Evolutionary conservation across 2,329 filamentous ascomycete genomes (phyloP).

Genomic region (Aureobasidium melanogenum): DNA sequence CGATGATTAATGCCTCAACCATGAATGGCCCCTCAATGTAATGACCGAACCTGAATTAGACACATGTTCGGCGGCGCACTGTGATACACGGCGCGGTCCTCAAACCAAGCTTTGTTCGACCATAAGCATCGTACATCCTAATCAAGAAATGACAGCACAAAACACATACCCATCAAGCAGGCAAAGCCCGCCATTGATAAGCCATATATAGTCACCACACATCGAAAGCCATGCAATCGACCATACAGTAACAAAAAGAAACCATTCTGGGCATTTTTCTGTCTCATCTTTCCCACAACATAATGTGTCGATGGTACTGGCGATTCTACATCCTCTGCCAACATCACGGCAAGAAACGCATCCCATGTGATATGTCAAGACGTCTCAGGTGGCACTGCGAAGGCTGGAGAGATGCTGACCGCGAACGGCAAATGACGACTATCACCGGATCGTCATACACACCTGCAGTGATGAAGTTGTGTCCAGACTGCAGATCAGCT

Average conservation of each 20-base stretch:
- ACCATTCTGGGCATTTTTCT: not conserved
- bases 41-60: not conserved
- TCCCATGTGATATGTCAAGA: not conserved
- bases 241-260: too few species aligned
- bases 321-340: not conserved
- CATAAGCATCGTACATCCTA: not conserved
- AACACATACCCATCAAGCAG: not conserved
- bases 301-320: not conserved
- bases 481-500: not conserved
- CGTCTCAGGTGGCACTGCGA: not conserved
- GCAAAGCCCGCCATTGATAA: not conserved
- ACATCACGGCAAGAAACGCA: not conserved
- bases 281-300: too few species aligned
- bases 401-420: not conserved
- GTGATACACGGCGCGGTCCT: not conserved
- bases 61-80: not conserved
- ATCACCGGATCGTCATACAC: not conserved
- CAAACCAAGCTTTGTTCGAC: not conserved
- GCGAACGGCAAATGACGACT: not conserved
- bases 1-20: not conserved
- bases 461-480: not conserved
- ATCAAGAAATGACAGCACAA: not conserved
- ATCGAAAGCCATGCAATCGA: too few species aligned
- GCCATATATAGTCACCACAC: too few species aligned
- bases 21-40: not conserved